Base-by-base conservation (phyloP, 1,284 basidiomycete genomes). In the Pseudozyma tsukubaensis region DNA sequence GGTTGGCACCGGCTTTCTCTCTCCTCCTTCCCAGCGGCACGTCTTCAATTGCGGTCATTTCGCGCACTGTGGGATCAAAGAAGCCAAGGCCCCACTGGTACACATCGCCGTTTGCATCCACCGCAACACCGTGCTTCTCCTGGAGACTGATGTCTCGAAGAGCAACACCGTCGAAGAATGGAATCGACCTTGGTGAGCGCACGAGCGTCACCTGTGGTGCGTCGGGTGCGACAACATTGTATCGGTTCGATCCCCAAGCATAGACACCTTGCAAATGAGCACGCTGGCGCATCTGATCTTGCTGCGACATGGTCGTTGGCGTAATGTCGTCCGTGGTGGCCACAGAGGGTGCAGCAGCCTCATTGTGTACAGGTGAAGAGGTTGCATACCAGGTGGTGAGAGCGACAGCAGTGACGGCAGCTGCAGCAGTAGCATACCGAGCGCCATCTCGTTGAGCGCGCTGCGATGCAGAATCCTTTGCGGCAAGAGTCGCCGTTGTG, bases 21-120 rank as follows among this genome's bases (percentile, higher is more conserved):
- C 77, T 45, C 16, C 74, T 54, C 9, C 79, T 57, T 1, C 72
- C 79, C 2, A 79, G 72, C 1, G 77, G 77, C 2, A 78, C 69
- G 13, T 79, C 79, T 32, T 80, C 79, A 40, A 72, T 72, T 0
- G 75, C 64, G 2, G 65, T 63, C 36, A 53, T 54, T 18, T 72
- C 59, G 18, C 73, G 66, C 19, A 73, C 59, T 2, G 72, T 39
- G n/a, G 77, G 55, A 53, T 82, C 77, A 35, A 82, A 82, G 59
- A 83, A 84, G n/a, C 82, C 83, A 10, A 77, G 60, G 24, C 83
- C 83, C 83, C 83, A 84, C 60, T 84, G 83, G 24, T 80, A 70
- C 4, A 84, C 69, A 39, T 98, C 92, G 24, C 95, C 95, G 44
- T 89, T 87, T 3, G 90, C 80, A 54, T 84, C 83, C 9, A 83